Evolutionary conservation across 2,329 filamentous ascomycete species (phyloP).

Genomic region (Pyricularia pennisetigena): DNA sequence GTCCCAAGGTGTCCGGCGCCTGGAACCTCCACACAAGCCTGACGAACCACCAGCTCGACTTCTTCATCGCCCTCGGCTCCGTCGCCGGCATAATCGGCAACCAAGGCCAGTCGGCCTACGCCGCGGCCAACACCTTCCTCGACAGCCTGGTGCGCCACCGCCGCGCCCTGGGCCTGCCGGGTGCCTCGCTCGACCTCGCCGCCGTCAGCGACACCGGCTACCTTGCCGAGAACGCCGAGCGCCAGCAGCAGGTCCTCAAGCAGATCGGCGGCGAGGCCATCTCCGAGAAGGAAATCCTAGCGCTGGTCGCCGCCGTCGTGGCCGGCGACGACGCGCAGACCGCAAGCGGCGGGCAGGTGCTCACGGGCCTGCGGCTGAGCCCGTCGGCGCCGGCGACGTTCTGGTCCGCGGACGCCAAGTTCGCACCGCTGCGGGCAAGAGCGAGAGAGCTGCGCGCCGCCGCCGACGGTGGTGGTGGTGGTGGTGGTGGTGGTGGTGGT

Average conservation of each 20-base stretch:
- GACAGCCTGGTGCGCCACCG: constrained; percentile 15
- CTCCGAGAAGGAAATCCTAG: constrained; percentile 8
- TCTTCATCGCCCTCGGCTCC: constrained; percentile 20
- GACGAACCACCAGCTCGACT: constrained; percentile 14
- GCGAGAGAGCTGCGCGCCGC: not conserved
- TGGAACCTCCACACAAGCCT: constrained; percentile 17
- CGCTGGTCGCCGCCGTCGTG: constrained; percentile 7
- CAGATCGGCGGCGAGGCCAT: constrained; percentile 9
- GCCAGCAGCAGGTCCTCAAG: constrained; percentile 2
- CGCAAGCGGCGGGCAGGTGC: constrained; percentile 7
- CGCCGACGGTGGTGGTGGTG: not conserved
- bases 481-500: not conserved
- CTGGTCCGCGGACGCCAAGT: constrained; percentile 7
- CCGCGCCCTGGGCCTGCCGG: constrained; percentile 7
- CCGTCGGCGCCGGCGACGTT: not conserved
- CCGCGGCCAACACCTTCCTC: constrained; percentile 21
- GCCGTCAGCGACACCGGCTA: constrained; percentile 8
- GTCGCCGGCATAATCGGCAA: constrained; percentile 16
- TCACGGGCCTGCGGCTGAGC: constrained; percentile 9
- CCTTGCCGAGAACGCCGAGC: constrained; percentile 10
- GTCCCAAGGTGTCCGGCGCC: constrained; percentile 18
- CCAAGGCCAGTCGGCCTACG: constrained; percentile 19
- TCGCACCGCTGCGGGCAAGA: constrained; percentile 1
- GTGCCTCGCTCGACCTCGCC: constrained; percentile 8
- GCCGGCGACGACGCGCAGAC: constrained; percentile 7